phyloP scores from a whole-genome alignment of 768 basidiomycete genomes.

The Paxillus rubicundulus region DNA sequence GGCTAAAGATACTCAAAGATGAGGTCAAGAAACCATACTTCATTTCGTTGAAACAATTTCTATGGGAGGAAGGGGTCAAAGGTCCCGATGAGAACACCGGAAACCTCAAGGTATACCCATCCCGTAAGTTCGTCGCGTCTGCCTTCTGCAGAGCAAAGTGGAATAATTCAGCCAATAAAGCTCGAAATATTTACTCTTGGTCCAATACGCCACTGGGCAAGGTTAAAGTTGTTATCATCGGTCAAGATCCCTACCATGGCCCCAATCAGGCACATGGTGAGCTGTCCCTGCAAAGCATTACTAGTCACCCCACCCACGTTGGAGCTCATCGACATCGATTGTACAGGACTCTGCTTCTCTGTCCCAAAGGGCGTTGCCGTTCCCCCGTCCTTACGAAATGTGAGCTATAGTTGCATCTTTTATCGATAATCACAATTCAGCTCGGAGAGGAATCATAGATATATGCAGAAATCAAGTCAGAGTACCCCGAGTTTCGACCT shows the following conservation, averaged over 20 bases:
- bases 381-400: constrained; percentile 84
- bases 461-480: constrained; percentile 80
- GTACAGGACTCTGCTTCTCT: constrained; percentile 80
- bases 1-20: constrained; percentile 71
- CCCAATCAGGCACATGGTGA: constrained; percentile 81
- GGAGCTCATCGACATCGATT: constrained; percentile 6
- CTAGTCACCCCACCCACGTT: constrained; percentile 2
- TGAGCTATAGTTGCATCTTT: constrained; percentile 32
- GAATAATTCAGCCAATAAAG: constrained; percentile 37
- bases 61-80: constrained; percentile 62
- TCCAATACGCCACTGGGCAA: constrained; percentile 82
- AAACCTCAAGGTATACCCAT: constrained; percentile 68
- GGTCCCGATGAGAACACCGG: constrained; percentile 46
- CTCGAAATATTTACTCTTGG: constrained; percentile 88
- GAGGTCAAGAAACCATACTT: constrained; percentile 81
- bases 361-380: constrained; percentile 73
- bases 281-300: constrained; percentile 15
- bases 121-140: constrained; percentile 45
- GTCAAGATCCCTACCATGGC: constrained; percentile 87
- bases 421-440: constrained; percentile 10
- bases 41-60: constrained; percentile 63
- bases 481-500: constrained; percentile 74
- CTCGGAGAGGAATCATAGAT: constrained; percentile 49
- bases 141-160: constrained; percentile 22
- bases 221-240: constrained; percentile 85